These are phyloP conservation scores for Lichtheimia corymbifera DNA, from an alignment of 371 early-diverging fungal genomes.

Conservation along the genomic window DNA sequence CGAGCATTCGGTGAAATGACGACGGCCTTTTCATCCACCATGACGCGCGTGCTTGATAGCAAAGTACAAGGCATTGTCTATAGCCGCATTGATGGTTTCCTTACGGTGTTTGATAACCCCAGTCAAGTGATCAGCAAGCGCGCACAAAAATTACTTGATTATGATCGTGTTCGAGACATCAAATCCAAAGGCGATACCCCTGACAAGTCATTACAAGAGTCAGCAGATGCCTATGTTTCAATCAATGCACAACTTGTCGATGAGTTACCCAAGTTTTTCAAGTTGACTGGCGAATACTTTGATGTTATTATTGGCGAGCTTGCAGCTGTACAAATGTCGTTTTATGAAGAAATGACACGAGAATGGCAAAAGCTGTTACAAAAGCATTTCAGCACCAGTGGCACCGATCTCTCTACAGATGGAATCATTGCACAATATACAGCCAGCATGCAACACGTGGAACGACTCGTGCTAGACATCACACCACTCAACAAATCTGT, in stretches of 20 bases:
- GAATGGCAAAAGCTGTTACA: constrained; percentile 39
- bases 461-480: constrained; percentile 12
- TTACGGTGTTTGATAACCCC: constrained; percentile 69
- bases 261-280: constrained; percentile 73
- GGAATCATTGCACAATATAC: constrained; percentile 12
- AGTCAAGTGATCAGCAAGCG: constrained; percentile 76
- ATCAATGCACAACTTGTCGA: constrained; percentile 80
- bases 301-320: constrained; percentile 62
- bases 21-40: constrained; percentile 19
- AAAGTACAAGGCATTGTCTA: constrained; percentile 46
- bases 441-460: constrained; percentile 14
- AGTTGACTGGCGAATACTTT: constrained; percentile 62
- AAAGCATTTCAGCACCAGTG: constrained; percentile 12
- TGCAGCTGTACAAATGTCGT: constrained; percentile 60
- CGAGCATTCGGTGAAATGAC: constrained; percentile 34
- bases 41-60: constrained; percentile 40
- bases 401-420: constrained; percentile 1
- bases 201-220: constrained; percentile 68
- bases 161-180: constrained; percentile 64
- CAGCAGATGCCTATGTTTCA: constrained; percentile 70
- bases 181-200: constrained; percentile 62
- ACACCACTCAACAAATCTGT: constrained; percentile 14
- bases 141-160: constrained; percentile 75
- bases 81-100: constrained; percentile 59
- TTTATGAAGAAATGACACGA: constrained; percentile 37